Evolutionary conservation across 371 early-diverging fungal genomes (phyloP).

Genomic region (Synchytrium microbalum): DNA sequence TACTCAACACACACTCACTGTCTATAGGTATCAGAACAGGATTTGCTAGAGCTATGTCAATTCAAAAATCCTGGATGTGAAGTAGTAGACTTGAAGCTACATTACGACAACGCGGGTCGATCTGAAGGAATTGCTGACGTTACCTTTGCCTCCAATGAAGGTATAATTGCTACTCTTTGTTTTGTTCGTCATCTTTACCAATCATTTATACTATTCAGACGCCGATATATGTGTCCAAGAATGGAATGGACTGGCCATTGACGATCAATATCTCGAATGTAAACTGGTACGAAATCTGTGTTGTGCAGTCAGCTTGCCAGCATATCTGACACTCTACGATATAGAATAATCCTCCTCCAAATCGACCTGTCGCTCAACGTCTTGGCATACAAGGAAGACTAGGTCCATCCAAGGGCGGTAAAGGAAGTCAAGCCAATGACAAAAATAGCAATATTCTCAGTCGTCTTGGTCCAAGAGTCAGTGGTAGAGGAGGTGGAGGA

Average conservation of each 20-base stretch:
- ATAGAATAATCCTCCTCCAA: no score
- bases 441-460: no score
- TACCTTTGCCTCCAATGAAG: constrained; percentile 5
- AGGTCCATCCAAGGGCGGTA: no score
- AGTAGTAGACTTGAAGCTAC: constrained; percentile 10
- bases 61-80: constrained; percentile 12
- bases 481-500: no score
- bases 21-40: constrained; percentile 16
- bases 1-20: background rate
- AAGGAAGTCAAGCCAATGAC: no score
- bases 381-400: no score
- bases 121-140: constrained; percentile 15
- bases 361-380: no score
- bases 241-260: background rate
- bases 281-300: no score
- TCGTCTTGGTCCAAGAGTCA: no score
- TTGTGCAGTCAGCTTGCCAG: no score
- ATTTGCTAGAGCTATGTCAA: constrained; percentile 18
- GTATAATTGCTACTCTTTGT: no score
- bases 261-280: background rate
- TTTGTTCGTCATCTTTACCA: background rate
- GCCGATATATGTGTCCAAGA: background rate
- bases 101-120: constrained; percentile 18
- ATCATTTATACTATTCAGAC: background rate
- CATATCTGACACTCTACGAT: no score